A percentile compares a stretch with the other conserved stretches of the same genome.
These are phyloP conservation scores for Amaranthus hypochondriacus DNA, from an alignment of 148 eudicot species.

Conservation along the genomic window DNA sequence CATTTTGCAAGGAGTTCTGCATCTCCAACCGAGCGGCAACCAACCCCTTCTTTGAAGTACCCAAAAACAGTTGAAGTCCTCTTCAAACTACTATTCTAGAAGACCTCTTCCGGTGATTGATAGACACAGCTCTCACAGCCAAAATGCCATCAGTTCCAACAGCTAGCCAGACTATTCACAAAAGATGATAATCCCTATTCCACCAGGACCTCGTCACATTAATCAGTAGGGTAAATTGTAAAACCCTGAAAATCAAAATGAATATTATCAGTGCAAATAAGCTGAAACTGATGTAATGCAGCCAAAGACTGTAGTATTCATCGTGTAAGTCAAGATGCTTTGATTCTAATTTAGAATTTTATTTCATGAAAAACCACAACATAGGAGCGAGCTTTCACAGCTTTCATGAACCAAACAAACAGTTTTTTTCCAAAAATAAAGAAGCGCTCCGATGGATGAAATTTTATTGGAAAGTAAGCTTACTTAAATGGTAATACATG, in stretches of 20 bases:
- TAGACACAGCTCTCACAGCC: conserved; percentile 14
- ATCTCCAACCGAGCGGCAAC: conserved; percentile 17
- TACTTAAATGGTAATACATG: too few relatives aligned
- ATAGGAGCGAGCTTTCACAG: too few relatives aligned
- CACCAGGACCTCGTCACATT: conserved; percentile 23
- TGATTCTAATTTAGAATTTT: too few relatives aligned
- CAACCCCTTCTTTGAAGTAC: conserved; percentile 11
- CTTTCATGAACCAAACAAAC: too few relatives aligned
- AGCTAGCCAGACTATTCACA: conserved; percentile 30
- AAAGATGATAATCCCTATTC: conserved; percentile 23
- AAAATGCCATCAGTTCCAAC: conserved; percentile 19
- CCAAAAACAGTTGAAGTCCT: conserved; percentile 13
- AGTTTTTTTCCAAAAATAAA: too few relatives aligned
- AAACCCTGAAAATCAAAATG: conserved; percentile 15
- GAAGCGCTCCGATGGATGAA: too few relatives aligned
- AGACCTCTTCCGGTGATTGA: conserved; percentile 20
- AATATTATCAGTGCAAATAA: not conserved
- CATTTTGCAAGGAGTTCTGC: conserved; percentile 18
- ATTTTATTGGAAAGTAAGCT: too few relatives aligned
- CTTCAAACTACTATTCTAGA: conserved; percentile 16
- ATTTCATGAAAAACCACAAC: too few relatives aligned
- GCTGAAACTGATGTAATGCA: not conserved
- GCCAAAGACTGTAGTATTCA: not conserved
- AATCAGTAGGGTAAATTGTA: conserved; percentile 9
- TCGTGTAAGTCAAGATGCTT: too few relatives aligned